Evolutionary conservation across 169 alveolate genomes (phyloP).

Genomic region (Cytauxzoon felis): DNA sequence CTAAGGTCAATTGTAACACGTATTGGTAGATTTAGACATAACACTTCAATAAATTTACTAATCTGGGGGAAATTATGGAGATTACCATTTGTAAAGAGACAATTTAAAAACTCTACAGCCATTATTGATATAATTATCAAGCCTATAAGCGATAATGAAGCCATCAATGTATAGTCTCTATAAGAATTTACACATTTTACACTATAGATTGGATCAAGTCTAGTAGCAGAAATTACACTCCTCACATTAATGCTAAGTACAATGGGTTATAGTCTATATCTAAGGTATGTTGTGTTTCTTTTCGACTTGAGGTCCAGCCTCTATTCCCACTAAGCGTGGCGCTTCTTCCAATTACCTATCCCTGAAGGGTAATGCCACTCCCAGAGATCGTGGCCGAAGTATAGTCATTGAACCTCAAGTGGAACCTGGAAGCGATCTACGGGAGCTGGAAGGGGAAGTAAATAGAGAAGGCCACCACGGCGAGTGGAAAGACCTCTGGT

Average conservation of each 20-base stretch:
- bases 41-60: slow-evolving; percentile 10
- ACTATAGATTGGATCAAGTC: slow-evolving; percentile 50
- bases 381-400: too few relatives aligned
- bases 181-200: background rate
- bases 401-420: too few relatives aligned
- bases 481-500: too few relatives aligned
- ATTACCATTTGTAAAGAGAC: slow-evolving; percentile 23
- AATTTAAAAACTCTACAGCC: slow-evolving; percentile 19
- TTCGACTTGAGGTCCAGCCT: background rate
- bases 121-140: slow-evolving; percentile 55
- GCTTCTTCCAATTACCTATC: too few relatives aligned
- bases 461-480: too few relatives aligned
- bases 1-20: slow-evolving; percentile 1
- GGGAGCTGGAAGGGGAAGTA: too few relatives aligned
- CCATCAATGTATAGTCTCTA: slow-evolving; percentile 26
- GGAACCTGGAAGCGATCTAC: too few relatives aligned
- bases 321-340: background rate
- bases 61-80: slow-evolving; percentile 39
- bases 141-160: slow-evolving; percentile 52
- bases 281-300: slow-evolving; percentile 38
- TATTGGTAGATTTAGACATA: slow-evolving; percentile 36
- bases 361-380: too few relatives aligned
- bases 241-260: slow-evolving; percentile 49
- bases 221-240: slow-evolving; percentile 45
- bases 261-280: slow-evolving; percentile 43